These are phyloP conservation scores for Mucor circinelloides DNA, from an alignment of 371 early-diverging fungal species.

Conservation along the genomic window DNA sequence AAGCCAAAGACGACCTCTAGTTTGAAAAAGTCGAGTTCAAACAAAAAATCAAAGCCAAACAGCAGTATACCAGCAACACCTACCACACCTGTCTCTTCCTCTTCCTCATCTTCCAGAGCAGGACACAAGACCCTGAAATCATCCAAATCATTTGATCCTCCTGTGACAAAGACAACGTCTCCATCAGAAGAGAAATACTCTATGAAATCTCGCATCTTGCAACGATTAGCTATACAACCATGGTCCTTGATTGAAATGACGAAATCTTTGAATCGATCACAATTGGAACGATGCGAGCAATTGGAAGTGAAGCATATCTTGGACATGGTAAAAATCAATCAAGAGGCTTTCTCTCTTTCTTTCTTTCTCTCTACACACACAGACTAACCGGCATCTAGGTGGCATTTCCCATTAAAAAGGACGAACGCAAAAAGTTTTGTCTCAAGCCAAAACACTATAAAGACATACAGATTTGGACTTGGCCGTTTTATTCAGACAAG, in stretches of 20 bases:
- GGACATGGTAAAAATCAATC: neutral
- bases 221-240: conserved; percentile 13
- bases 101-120: neutral
- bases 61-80: conserved; percentile 1
- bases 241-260: conserved; percentile 3
- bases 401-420: conserved; percentile 15
- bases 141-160: neutral
- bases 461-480: conserved; percentile 19
- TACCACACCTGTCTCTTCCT: neutral
- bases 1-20: neutral
- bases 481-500: conserved; percentile 8
- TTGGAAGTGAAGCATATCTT: conserved; percentile 14
- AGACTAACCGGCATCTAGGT: conserved; percentile 1
- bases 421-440: conserved; percentile 16
- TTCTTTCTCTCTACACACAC: no score
- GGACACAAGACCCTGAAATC: neutral
- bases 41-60: neutral
- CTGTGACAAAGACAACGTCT: neutral
- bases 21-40: neutral
- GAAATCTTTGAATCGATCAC: conserved; percentile 7
- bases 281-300: conserved; percentile 8
- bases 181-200: neutral
- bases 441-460: conserved; percentile 18
- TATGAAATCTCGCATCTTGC: conserved; percentile 3
- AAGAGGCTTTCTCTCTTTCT: neutral